A percentile compares a stretch with the other conserved stretches of the same genome.
Conservation (phyloP, 768 basidiomycete genomes). For the Tricholoma sp. region DNA sequence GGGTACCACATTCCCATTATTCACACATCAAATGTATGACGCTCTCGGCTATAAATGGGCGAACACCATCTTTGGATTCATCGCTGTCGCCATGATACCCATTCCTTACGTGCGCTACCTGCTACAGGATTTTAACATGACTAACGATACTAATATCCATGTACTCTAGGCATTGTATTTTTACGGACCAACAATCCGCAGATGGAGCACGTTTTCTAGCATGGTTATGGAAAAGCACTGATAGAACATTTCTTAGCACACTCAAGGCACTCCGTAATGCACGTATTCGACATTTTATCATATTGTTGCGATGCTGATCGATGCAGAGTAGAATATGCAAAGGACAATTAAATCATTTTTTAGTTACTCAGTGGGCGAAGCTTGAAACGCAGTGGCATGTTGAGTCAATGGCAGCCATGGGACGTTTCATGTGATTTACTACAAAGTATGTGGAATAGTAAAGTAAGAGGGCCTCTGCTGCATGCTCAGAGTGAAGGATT, state of each 20-base stretch:
- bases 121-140: background rate
- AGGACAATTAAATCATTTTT: no score
- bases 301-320: no score
- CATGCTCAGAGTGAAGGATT: no score
- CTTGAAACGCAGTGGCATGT: no score
- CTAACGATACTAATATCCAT: background rate
- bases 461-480: no score
- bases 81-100: slow-evolving; percentile 48
- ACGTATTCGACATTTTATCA: no score
- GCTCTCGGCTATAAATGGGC: slow-evolving; percentile 56
- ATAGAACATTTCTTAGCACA: background rate
- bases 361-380: no score
- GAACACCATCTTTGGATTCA: slow-evolving; percentile 47
- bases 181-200: slow-evolving; percentile 36
- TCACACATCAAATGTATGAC: slow-evolving; percentile 55
- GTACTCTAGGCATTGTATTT: slow-evolving; percentile 33
- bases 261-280: no score
- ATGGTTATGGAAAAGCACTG: slow-evolving; percentile 27
- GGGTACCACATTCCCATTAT: slow-evolving; percentile 55
- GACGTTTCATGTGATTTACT: no score
- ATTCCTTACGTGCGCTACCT: slow-evolving; percentile 45
- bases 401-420: no score
- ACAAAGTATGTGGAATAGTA: no score
- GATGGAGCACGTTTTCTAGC: slow-evolving; percentile 35
- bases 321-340: no score